Percentiles rank a stretch among this genome's conserved stretches.
Evolutionary conservation across 208 protist genomes (phyloP).

Genomic region (Crithidia mellificae): DNA sequence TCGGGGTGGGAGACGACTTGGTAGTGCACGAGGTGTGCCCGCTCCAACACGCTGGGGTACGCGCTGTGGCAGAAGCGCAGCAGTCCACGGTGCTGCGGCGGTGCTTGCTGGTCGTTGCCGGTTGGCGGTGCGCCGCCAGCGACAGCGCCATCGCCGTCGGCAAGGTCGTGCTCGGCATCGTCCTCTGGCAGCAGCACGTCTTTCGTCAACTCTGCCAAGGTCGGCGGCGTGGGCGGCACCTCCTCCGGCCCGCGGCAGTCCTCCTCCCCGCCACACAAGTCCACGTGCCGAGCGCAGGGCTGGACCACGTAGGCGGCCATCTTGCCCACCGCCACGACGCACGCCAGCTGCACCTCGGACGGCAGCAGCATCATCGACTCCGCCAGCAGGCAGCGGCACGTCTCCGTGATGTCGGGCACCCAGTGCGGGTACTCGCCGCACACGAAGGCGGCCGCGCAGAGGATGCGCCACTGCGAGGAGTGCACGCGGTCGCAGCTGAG

Average conservation of each 20-base stretch:
- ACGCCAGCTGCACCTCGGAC: constrained; percentile 82
- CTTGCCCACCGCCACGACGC: constrained; percentile 90
- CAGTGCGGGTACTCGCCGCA: constrained; percentile 94
- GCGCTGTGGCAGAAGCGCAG: constrained; percentile 57
- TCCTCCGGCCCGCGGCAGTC: constrained; percentile 28
- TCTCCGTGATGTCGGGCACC: constrained; percentile 53
- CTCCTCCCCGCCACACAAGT: constrained; percentile 66
- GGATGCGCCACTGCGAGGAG: constrained; percentile 74
- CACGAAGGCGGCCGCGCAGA: constrained; percentile 93
- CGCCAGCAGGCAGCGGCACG: constrained; percentile 51
- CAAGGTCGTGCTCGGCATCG: constrained; percentile 1
- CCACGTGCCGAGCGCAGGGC: constrained; percentile 53
- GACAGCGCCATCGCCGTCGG: neutral
- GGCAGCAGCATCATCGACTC: constrained; percentile 62
- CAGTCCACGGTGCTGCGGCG: constrained; percentile 26
- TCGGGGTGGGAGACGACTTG: constrained; percentile 38
- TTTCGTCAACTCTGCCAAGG: constrained; percentile 20
- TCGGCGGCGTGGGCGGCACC: neutral
- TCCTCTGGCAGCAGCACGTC: constrained; percentile 17
- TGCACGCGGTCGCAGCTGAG: constrained; percentile 44
- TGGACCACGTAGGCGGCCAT: constrained; percentile 71
- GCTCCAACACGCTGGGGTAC: constrained; percentile 68
- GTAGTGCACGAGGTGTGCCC: constrained; percentile 54
- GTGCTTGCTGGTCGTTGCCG: neutral
- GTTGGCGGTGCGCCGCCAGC: no score